phyloP scores from a whole-genome alignment of 352 stramenopile genomes.

The Pythium insidiosum region DNA sequence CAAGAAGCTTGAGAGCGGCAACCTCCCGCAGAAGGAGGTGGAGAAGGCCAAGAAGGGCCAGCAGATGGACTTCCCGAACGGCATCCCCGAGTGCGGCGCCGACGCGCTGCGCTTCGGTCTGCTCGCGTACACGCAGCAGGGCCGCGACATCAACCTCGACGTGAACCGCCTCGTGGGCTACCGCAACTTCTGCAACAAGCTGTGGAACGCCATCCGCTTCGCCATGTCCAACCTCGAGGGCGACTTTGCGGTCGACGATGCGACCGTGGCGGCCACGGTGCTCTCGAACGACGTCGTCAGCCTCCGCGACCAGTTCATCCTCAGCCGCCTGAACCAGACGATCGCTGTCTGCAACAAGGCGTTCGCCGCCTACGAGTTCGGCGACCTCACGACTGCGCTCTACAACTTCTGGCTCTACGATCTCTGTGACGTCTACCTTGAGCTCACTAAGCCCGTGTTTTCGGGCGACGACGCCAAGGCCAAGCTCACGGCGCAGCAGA shows the following conservation, averaged over 20 bases:
- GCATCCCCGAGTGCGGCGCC: slow-evolving; percentile 98
- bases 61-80: slow-evolving; percentile 95
- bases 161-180: slow-evolving; percentile 98
- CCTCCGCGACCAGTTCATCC: slow-evolving; percentile 70
- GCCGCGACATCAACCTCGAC: slow-evolving; percentile 99
- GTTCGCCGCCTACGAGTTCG: slow-evolving; percentile 95
- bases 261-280: slow-evolving; percentile 44
- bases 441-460: slow-evolving; percentile 98
- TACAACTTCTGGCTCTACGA: slow-evolving; percentile 99
- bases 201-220: slow-evolving; percentile 99
- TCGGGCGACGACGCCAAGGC: slow-evolving; percentile 56
- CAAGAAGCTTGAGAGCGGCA: slow-evolving; percentile 94
- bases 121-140: slow-evolving; percentile 91
- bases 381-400: slow-evolving; percentile 90
- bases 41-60: slow-evolving; percentile 97
- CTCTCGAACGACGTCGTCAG: slow-evolving; percentile 58
- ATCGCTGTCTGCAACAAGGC: slow-evolving; percentile 70
- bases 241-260: slow-evolving; percentile 42
- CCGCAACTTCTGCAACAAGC: slow-evolving; percentile 99
- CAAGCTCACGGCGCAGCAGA: slow-evolving; percentile 77
- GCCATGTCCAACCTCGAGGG: slow-evolving; percentile 94
- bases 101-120: slow-evolving; percentile 98
- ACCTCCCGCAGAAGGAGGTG: slow-evolving; percentile 96
- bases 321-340: slow-evolving; percentile 75
- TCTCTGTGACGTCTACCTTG: slow-evolving; percentile 99